Base-by-base conservation (phyloP, 345 rosid genomes). In the Nephelium lappaceum region DNA sequence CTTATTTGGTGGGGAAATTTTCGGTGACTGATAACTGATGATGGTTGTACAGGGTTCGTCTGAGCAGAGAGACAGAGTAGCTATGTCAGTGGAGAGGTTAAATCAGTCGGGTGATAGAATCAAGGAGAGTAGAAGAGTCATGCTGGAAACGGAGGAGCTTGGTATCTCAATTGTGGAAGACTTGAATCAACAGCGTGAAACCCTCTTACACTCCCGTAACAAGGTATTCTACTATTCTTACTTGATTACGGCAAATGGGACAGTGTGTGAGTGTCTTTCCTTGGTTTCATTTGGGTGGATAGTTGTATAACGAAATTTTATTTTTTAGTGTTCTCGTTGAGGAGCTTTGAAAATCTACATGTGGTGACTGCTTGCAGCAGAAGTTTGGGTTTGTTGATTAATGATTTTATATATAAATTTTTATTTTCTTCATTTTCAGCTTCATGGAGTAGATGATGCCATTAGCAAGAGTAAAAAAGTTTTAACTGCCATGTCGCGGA, bases 71-170 rank as follows among this genome's bases (percentile, higher is more conserved):
- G 93, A 82, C 78, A 89, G 97, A 75, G 55, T 91, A 81, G 84
- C 93, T 66, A 89, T 91, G 91, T 85, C 96, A 19, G 90, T 94
- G 1, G 99, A 93, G 84, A 89, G 97, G 75, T 67, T 95, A 66
- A 86, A 91, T 79, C 92, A 89, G 45, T 88, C 98, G 25, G 86
- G 95, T 67, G 93, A 91, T 23, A 86, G 95, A 85, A 90, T 93
- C 65, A 91, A 85, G 81, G 95, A 95, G 77, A 88, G 98, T 79
- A 92, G 97, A 90, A 93, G 96, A 89, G 81, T 89, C 25, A 71
- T 91, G 82, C 88, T 95, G 78, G 99, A 95, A 86, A 93, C 98
- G 41, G 97, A 95, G 88, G 97, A 92, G 81, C 88, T 92, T 18
- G 97, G 96, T 69, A 89, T 90, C 78, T 91, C 97, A 21, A 91